These are phyloP conservation scores for Stereocaulon alpinum DNA, from an alignment of 495 filamentous ascomycete genomes.

Conservation along the genomic window DNA sequence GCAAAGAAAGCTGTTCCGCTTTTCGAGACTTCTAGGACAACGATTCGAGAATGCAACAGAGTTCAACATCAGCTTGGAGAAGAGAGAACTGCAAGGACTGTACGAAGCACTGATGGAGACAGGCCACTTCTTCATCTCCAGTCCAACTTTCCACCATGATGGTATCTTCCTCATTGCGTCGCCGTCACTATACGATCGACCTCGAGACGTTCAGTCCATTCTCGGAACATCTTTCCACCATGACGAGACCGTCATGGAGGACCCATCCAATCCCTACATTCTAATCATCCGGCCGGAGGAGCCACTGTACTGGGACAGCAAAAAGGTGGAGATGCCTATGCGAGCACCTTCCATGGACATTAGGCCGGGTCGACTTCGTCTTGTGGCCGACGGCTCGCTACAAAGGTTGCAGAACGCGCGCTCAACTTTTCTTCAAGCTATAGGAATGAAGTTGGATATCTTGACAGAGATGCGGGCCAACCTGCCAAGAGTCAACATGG, in stretches of 20 bases:
- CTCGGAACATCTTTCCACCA: constrained; percentile 82
- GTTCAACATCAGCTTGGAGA: constrained; percentile 66
- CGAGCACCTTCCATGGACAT: constrained; percentile 74
- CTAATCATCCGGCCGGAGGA: constrained; percentile 76
- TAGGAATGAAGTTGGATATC: constrained; percentile 73
- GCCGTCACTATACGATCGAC: constrained; percentile 60
- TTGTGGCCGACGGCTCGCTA: constrained; percentile 83
- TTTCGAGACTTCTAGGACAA: constrained; percentile 77
- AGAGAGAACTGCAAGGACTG: constrained; percentile 56
- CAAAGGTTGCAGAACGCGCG: constrained; percentile 69
- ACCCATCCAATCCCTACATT: constrained; percentile 66
- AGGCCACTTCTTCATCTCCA: constrained; percentile 72
- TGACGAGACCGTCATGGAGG: constrained; percentile 50
- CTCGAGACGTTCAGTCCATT: constrained; percentile 71
- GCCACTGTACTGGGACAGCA: constrained; percentile 72
- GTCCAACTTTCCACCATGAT: constrained; percentile 52
- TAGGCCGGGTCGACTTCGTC: constrained; percentile 73
- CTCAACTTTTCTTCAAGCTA: constrained; percentile 59
- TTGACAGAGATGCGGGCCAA: constrained; percentile 89
- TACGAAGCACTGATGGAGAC: constrained; percentile 73
- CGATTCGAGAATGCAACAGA: constrained; percentile 94
- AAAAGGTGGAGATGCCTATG: constrained; percentile 56
- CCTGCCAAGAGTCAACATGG: constrained; percentile 78
- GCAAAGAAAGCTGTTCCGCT: constrained; percentile 78
- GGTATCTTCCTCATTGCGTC: constrained; percentile 80